phyloP scores from a whole-genome alignment of 2,329 filamentous ascomycete genomes.

The Trichothecium roseum region DNA sequence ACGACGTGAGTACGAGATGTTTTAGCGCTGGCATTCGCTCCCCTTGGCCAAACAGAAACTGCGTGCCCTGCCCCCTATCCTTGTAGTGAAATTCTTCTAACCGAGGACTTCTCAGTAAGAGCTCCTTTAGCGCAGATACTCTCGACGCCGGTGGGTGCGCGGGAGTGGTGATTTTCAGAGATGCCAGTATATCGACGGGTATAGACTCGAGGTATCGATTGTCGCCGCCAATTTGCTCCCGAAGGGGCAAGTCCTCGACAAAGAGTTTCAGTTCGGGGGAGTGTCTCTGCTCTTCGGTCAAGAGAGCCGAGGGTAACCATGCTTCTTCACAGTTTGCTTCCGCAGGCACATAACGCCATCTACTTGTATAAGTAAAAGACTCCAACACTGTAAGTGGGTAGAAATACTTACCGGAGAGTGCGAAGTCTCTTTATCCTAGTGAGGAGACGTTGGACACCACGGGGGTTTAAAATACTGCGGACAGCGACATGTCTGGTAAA shows the following conservation, averaged over 20 bases:
- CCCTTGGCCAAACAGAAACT: conserved; percentile 25
- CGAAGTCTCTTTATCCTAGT: conserved; percentile 22
- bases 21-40: conserved; percentile 32
- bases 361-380: too few relatives aligned
- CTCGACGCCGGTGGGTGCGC: conserved; percentile 28
- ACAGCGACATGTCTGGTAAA: conserved; percentile 29
- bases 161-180: conserved; percentile 27
- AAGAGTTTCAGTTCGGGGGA: conserved; percentile 20
- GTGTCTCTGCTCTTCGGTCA: conserved; percentile 19
- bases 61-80: conserved; percentile 33
- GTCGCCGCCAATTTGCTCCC: conserved; percentile 16
- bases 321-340: conserved; percentile 13
- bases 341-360: conserved; percentile 27
- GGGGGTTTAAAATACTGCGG: conserved; percentile 27
- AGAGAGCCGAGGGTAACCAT: conserved; percentile 28
- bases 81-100: conserved; percentile 31
- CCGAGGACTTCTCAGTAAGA: conserved; percentile 24
- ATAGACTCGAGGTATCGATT: conserved; percentile 26
- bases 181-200: conserved; percentile 25
- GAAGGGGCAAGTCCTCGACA: conserved; percentile 30
- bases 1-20: conserved; percentile 31
- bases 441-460: conserved; percentile 23
- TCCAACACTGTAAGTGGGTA: too few relatives aligned
- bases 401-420: conserved; percentile 26
- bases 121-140: conserved; percentile 28